Evolutionary conservation across 257 asterid genomes (phyloP).

Genomic region (Capsicum pubescens): DNA sequence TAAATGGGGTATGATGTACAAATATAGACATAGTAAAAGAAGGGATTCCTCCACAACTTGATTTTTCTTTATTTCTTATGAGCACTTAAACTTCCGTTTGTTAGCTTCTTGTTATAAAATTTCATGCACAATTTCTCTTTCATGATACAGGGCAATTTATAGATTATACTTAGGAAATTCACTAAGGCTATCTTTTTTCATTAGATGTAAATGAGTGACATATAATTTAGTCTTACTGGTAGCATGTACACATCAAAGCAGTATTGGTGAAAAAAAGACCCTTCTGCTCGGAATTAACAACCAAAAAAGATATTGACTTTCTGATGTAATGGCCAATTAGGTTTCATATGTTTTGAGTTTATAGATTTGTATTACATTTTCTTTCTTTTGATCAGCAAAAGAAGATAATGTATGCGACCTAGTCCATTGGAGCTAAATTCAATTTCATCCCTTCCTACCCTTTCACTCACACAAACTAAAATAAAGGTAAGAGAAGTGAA

Average conservation of each 20-base stretch:
- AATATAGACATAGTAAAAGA: slow-evolving; percentile 13
- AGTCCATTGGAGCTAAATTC: slow-evolving; percentile 7
- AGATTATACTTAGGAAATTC: neutral
- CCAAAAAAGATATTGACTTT: neutral
- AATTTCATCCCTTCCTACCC: neutral
- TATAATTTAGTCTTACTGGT: neutral
- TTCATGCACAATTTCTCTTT: slow-evolving; percentile 14
- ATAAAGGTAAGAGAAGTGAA: neutral
- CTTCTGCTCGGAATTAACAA: slow-evolving; percentile 22
- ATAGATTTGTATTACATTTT: neutral
- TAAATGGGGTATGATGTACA: neutral
- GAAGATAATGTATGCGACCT: neutral
- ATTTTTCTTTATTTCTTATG: neutral
- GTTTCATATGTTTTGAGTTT: neutral
- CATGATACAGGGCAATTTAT: neutral
- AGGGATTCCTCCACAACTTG: neutral
- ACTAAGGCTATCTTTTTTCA: neutral
- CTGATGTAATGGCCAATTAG: neutral
- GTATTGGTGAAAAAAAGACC: slow-evolving; percentile 8
- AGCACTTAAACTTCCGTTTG: neutral
- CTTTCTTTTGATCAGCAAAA: slow-evolving; percentile 11
- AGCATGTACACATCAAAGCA: neutral
- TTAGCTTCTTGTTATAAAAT: slow-evolving; percentile 23
- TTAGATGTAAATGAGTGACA: neutral
- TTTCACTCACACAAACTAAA: neutral